phyloP scores from a whole-genome alignment of 345 rosid species.

The Camelina laxa region DNA sequence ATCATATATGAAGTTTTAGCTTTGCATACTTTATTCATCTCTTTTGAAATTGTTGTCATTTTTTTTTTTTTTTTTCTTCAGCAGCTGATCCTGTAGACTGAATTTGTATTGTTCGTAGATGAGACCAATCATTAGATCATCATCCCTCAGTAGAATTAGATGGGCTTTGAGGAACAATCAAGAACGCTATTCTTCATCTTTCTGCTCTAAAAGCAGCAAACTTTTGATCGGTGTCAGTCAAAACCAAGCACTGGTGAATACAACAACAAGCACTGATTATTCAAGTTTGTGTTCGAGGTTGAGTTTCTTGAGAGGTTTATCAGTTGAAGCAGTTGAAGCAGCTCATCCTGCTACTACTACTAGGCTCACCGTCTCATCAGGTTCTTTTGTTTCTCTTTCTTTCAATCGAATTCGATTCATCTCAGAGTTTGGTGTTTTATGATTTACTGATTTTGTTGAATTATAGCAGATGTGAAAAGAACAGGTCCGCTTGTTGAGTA shows the following conservation, averaged over 20 bases:
- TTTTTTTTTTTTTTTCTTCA: neutral
- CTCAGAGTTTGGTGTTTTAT: neutral
- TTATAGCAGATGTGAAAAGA: constrained; percentile 53
- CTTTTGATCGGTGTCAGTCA: constrained; percentile 34
- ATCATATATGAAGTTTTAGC: constrained; percentile 2
- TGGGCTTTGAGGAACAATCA: constrained; percentile 48
- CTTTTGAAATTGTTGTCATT: constrained; percentile 4
- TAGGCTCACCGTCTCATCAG: constrained; percentile 39
- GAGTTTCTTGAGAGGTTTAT: constrained; percentile 50
- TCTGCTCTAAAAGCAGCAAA: constrained; percentile 40
- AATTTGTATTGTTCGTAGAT: constrained; percentile 47
- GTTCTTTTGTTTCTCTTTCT: constrained; percentile 4
- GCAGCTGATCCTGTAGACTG: neutral
- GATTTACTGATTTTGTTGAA: constrained; percentile 27
- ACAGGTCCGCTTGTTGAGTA: constrained; percentile 93
- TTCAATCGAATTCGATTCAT: neutral
- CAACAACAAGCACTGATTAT: constrained; percentile 19
- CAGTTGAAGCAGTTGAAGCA: constrained; percentile 51
- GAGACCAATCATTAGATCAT: constrained; percentile 58
- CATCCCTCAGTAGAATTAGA: constrained; percentile 48
- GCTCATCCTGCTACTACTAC: constrained; percentile 43
- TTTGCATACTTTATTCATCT: neutral
- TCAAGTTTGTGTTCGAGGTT: constrained; percentile 36
- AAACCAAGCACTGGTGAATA: constrained; percentile 27
- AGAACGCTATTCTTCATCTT: constrained; percentile 35